Evolutionary conservation across 495 filamentous ascomycete genomes (phyloP).

Genomic region (Penicillium ochrochloron): DNA sequence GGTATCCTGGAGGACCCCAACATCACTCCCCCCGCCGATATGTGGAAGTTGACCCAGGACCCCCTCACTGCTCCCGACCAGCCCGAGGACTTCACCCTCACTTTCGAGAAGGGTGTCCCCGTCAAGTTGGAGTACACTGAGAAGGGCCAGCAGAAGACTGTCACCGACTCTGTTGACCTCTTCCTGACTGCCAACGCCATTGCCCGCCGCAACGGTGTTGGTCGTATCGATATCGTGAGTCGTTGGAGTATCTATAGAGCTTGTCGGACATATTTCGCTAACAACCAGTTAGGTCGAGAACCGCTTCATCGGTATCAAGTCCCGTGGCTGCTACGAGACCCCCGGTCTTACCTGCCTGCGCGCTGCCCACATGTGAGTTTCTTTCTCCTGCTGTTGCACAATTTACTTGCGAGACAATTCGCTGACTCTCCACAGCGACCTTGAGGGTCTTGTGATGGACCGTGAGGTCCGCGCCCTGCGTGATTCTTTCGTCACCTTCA

Average conservation of each 20-base stretch:
- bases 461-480: conserved; percentile 80
- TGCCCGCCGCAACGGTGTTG: conserved; percentile 76
- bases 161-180: conserved; percentile 76
- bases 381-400: neutral
- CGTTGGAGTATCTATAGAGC: neutral
- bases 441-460: conserved; percentile 87
- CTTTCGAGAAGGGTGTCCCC: conserved; percentile 87
- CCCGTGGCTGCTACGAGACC: conserved; percentile 90
- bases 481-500: conserved; percentile 76
- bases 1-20: conserved; percentile 64
- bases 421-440: conserved; percentile 51
- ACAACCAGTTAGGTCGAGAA: conserved; percentile 61
- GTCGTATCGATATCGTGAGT: conserved; percentile 83
- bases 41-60: conserved; percentile 84
- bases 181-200: conserved; percentile 83
- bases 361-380: conserved; percentile 67
- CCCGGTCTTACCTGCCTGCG: conserved; percentile 73
- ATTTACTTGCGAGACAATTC: neutral
- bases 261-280: neutral
- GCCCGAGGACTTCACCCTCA: conserved; percentile 75
- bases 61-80: conserved; percentile 75
- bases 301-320: conserved; percentile 85
- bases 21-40: conserved; percentile 69
- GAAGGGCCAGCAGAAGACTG: conserved; percentile 56
- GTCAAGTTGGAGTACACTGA: conserved; percentile 65